Base-by-base conservation (phyloP, 2,329 filamentous ascomycete genomes). In the Pseudocercospora vitis region DNA sequence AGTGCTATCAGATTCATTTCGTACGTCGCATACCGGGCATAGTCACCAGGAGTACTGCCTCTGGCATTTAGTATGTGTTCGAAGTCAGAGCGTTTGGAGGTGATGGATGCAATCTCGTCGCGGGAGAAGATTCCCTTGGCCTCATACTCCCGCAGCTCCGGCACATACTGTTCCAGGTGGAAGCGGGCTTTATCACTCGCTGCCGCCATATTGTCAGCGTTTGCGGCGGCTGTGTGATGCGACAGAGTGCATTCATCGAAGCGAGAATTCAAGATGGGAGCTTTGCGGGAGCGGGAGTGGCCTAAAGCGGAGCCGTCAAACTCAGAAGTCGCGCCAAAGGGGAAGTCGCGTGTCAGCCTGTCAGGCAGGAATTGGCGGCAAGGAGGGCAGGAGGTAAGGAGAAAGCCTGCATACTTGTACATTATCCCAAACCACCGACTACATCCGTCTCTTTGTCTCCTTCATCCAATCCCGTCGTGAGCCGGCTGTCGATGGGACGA, bases 161-260 rank as follows among this genome's bases (percentile, higher is more conserved):
- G 90, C 37, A 96, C 89, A 2, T 88, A 87, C 63, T 92, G 87
- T 76, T 99, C 94, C 60, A 97, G 82, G 73, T 89, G 96, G 74
- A 92, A 97, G 54, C 92, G 89, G 52, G 92, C 94, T 74, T 96
- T 97, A 68, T 97, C 94, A 59, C 88, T 87, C 54, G 94, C 86
- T 35, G 84, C 87, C 1, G 91, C 83, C 90, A 96, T 95, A 16
- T 37, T 39, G 28, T 40, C 26, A 42, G 16, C 11, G 23, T 12
- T 42, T 23, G 5, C 37, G 11, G 23, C 8, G 18, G 37, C 37
- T 24, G 32, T 37, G 28, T 24, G 24, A 26, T 44, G 21, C 39
- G 32, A 23, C 19, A 26, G 46, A 40, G 19, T 35, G n/a, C 14
- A 35, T 18, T 14, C 5, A 21, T 47, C 11, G 40, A 6, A 4